A percentile compares a stretch with the other conserved stretches of the same genome.
Evolutionary conservation across 2,329 filamentous ascomycete species (phyloP).

Genomic region (Hymenoscyphus occultus): DNA sequence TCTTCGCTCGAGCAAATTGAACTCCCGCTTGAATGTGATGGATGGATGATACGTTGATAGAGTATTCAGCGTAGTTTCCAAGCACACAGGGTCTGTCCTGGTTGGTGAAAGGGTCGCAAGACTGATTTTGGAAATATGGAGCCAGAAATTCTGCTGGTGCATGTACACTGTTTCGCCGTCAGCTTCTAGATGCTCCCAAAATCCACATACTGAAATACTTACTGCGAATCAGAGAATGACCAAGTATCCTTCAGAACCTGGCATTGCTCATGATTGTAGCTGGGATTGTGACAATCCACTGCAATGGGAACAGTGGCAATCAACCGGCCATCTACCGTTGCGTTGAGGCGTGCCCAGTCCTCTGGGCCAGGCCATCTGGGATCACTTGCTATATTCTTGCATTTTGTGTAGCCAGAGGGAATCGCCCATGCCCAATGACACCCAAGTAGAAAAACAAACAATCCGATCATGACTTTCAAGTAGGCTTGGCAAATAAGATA

Average conservation of each 20-base stretch:
- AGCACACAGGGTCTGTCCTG: constrained; percentile 30
- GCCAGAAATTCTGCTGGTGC: neutral
- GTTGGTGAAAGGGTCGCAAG: constrained; percentile 2
- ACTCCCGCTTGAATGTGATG: constrained; percentile 19
- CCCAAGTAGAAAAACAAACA: too few species aligned
- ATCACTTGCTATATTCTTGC: neutral
- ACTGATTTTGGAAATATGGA: neutral
- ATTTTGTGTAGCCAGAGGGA: neutral
- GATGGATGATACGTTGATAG: constrained; percentile 23
- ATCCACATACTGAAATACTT: neutral
- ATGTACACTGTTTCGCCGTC: neutral
- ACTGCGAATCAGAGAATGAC: too few species aligned
- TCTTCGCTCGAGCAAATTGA: constrained; percentile 34
- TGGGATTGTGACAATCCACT: neutral
- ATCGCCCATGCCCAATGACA: too few species aligned
- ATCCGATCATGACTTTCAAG: too few species aligned
- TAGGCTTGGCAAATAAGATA: too few species aligned
- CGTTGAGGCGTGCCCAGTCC: neutral
- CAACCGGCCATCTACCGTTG: neutral
- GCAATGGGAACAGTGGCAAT: neutral
- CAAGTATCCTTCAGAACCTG: neutral
- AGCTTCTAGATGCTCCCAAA: neutral
- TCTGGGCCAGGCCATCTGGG: neutral
- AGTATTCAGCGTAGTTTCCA: constrained; percentile 9
- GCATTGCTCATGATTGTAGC: neutral